Base-by-base conservation (phyloP, 2,329 filamentous ascomycete genomes). In the Ceratocystis papillata region DNA sequence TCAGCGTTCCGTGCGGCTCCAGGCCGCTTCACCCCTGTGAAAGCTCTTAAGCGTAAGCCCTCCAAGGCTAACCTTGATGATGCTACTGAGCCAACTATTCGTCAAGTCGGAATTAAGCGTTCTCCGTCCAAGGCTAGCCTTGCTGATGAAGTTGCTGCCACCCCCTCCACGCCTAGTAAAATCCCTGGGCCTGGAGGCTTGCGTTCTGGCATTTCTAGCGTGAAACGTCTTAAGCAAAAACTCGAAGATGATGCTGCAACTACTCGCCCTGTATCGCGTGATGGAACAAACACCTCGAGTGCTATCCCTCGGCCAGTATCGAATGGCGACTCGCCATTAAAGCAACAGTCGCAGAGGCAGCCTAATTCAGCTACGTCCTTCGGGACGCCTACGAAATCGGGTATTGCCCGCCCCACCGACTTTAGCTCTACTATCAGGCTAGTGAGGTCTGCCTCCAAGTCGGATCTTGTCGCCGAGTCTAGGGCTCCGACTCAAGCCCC, bases 221-320 rank as follows among this genome's bases (percentile, higher is more conserved):
- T 82, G 5, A 96, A 96, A 79, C 87, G 90, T 66, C 75, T 84
- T 69, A 89, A 89, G 73, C 83, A 86, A 70, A 81, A 79, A 59
- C 76, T 83, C 55, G 79, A 82, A 1, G 88, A 93, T 67, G 89
- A 94, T 74, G 81, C 83, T 17, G 87, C 89, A 8, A 82, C 81
- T 41, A 78, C 80, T 61, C 84, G 87, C 53, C 86, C 86, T 6
- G 72, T 78, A 8, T 85, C 85, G 15, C 78, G 79, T 33, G 79
- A 82, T 67, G 76, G 72, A 4, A 30, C 22, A 20, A 25, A n/a
- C 8, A 6, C 5, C 2, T 25, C 53, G 10, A 79, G 76, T 65
- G 77, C 77, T 8, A 79, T 84, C 57, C 79, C 81, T 59, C 76
- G 77, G 30, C 78, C 81, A 57, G 80, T 80, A 70, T 75, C 76